Evolutionary conservation across 2,329 filamentous ascomycete species (phyloP).

Genomic region (Xylaria sp.): DNA sequence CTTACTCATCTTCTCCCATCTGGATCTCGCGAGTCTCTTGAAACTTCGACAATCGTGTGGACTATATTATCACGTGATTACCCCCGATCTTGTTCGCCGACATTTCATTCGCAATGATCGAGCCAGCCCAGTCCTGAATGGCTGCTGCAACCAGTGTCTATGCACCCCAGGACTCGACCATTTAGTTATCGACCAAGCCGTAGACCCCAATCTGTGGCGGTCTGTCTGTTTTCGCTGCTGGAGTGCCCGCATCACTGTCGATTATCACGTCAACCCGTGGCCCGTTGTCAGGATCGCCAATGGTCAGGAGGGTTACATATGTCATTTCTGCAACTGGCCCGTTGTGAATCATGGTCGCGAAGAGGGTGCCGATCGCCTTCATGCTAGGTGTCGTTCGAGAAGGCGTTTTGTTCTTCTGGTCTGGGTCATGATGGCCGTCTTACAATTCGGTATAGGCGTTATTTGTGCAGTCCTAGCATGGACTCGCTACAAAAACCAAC

Average conservation of each 20-base stretch:
- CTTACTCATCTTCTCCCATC: constrained; percentile 25
- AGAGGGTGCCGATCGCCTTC: constrained; percentile 23
- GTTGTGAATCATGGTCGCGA: constrained; percentile 24
- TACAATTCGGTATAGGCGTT: constrained; percentile 31
- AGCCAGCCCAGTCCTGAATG: constrained; percentile 16
- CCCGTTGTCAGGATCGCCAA: constrained; percentile 28
- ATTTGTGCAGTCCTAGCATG: constrained; percentile 28
- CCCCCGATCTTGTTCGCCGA: constrained; percentile 23
- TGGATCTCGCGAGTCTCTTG: constrained; percentile 27
- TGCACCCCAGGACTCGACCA: constrained; percentile 27
- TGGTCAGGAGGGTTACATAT: constrained; percentile 29
- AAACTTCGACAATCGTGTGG: constrained; percentile 23
- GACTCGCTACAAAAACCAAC: constrained; percentile 26
- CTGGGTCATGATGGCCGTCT: constrained; percentile 31
- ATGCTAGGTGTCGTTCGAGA: constrained; percentile 26
- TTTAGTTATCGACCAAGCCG: constrained; percentile 25
- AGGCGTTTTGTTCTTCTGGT: constrained; percentile 24
- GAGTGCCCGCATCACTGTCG: constrained; percentile 24
- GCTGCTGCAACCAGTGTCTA: constrained; percentile 29
- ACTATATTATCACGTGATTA: constrained; percentile 28
- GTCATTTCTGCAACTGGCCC: constrained; percentile 32
- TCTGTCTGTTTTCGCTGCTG: constrained; percentile 32
- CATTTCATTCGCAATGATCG: constrained; percentile 23
- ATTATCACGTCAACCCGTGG: constrained; percentile 29
- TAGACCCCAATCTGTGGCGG: constrained; percentile 22